phyloP scores from a whole-genome alignment of 805 yeast genomes.

The Cyberlindnera bimundalis region DNA sequence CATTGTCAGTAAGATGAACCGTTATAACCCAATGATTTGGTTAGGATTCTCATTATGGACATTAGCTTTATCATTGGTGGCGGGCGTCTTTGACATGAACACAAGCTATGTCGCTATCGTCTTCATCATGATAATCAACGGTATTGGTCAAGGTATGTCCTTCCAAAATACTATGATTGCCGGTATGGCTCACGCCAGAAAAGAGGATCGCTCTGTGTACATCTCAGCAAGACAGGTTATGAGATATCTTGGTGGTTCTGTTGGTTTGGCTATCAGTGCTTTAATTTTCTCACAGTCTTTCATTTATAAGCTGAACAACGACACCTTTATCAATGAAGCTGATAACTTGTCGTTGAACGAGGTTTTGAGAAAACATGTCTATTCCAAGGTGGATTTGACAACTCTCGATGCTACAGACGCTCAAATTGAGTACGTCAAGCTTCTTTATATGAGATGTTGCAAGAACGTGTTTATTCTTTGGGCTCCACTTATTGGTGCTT shows the following conservation, averaged over 20 bases:
- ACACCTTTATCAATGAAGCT: constrained; percentile 15
- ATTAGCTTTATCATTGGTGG: constrained; percentile 9
- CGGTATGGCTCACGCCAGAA: constrained; percentile 45
- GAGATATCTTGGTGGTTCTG: constrained; percentile 59
- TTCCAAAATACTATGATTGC: constrained; percentile 23
- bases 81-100: constrained; percentile 10
- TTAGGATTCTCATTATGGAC: constrained; percentile 21
- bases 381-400: constrained; percentile 16
- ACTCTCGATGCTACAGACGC: constrained; percentile 5
- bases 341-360: constrained; percentile 11
- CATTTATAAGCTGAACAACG: constrained; percentile 10
- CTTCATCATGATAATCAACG: constrained; percentile 35
- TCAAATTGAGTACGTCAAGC: constrained; percentile 14
- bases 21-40: constrained; percentile 19
- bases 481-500: constrained; percentile 19
- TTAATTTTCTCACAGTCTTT: constrained; percentile 24
- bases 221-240: constrained; percentile 54
- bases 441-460: constrained; percentile 18
- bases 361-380: constrained; percentile 17
- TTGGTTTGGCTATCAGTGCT: constrained; percentile 46
- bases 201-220: constrained; percentile 55
- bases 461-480: constrained; percentile 19
- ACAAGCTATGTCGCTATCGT: constrained; percentile 32
- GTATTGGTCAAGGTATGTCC: constrained; percentile 35
- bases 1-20: constrained; percentile 12